Evolutionary conservation across 148 eudicot genomes (phyloP).

Genomic region (Amaranthus palmeri): DNA sequence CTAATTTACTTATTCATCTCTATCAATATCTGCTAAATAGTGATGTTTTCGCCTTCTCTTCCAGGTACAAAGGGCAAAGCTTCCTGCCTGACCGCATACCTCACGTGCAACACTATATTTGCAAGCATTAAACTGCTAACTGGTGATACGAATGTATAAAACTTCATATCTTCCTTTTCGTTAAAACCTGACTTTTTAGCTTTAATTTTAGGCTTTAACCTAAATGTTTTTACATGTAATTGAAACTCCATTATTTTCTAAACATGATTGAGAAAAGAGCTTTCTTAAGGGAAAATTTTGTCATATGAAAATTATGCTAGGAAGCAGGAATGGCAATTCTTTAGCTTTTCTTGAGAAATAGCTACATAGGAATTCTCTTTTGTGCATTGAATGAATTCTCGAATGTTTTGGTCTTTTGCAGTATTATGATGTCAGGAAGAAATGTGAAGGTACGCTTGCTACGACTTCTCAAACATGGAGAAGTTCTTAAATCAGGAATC

Average conservation of each 20-base stretch:
- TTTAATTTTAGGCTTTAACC: too few species aligned
- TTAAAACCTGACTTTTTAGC: too few species aligned
- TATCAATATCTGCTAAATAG: background rate
- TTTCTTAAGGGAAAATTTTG: too few species aligned
- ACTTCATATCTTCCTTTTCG: background rate
- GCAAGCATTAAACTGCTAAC: constrained; percentile 47
- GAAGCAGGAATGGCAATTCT: background rate
- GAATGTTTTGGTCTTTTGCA: constrained; percentile 29
- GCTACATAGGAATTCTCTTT: background rate
- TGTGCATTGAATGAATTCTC: background rate
- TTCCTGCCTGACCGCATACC: constrained; percentile 68
- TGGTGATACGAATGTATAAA: constrained; percentile 67
- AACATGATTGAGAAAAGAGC: background rate
- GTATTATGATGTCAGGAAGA: constrained; percentile 85
- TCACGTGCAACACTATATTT: constrained; percentile 69
- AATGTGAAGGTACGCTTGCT: constrained; percentile 89
- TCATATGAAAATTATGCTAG: too few species aligned
- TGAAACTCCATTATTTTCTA: background rate
- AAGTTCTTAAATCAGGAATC: constrained; percentile 54
- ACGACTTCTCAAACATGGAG: constrained; percentile 85
- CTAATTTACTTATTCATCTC: background rate
- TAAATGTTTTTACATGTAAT: constrained; percentile 3
- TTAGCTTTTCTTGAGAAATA: background rate
- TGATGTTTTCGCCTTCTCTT: background rate
- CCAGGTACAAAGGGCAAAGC: constrained; percentile 80